Evolutionary conservation across 257 asterid species (phyloP).

Genomic region (Ehretia macrophylla): DNA sequence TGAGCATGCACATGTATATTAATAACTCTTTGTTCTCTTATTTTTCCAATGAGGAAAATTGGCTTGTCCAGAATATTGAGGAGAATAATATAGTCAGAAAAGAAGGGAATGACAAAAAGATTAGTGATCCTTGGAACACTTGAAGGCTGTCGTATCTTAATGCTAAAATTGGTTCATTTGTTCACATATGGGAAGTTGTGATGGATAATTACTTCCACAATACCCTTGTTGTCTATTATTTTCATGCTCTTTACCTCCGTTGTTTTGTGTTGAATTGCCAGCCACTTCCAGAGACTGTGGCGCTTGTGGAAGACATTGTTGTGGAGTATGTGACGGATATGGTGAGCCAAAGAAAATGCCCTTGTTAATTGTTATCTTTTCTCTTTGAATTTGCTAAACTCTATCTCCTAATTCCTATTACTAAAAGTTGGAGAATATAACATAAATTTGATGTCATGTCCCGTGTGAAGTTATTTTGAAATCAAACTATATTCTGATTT

Average conservation of each 20-base stretch:
- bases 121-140: neutral
- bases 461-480: neutral
- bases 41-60: no score
- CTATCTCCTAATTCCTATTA: neutral
- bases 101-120: neutral
- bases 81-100: neutral
- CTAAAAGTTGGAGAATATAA: neutral
- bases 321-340: conserved; percentile 90
- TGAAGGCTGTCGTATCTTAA: neutral
- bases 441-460: neutral
- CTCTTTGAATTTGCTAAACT: neutral
- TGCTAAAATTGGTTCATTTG: neutral
- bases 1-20: no score
- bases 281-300: conserved; percentile 93
- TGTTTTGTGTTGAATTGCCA: conserved; percentile 24
- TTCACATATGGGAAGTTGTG: neutral
- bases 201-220: neutral
- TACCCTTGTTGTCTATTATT: conserved; percentile 5
- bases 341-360: conserved; percentile 34
- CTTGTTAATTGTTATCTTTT: neutral
- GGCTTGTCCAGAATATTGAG: no score
- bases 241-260: conserved; percentile 4
- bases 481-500: neutral
- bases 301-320: conserved; percentile 88
- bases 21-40: no score